Evolutionary conservation across 1,139 yeast species (phyloP).

Genomic region (Blastobotrys apis): DNA sequence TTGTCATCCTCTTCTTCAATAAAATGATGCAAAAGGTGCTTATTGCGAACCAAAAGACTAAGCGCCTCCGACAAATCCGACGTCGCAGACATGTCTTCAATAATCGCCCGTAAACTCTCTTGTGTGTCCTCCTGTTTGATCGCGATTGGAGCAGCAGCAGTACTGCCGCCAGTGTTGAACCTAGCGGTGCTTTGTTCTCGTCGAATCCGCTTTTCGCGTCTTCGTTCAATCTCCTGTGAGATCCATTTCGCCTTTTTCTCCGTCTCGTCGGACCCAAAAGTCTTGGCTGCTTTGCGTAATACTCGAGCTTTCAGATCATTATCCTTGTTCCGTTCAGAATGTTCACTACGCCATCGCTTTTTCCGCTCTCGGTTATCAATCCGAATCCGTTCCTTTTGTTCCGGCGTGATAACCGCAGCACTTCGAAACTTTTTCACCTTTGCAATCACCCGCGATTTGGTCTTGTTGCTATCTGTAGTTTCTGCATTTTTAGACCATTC

Average conservation of each 20-base stretch:
- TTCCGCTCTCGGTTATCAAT: constrained; percentile 80
- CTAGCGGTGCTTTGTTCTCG: constrained; percentile 19
- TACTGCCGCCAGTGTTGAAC: not conserved
- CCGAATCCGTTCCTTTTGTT: constrained; percentile 55
- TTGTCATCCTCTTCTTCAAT: constrained; percentile 3
- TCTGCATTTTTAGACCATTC: constrained; percentile 28
- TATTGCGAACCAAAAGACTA: constrained; percentile 7
- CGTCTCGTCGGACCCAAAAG: constrained; percentile 61
- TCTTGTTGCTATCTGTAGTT: constrained; percentile 18
- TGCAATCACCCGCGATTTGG: constrained; percentile 9
- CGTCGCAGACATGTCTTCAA: constrained; percentile 6
- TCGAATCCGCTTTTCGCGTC: constrained; percentile 56
- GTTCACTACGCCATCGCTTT: constrained; percentile 85
- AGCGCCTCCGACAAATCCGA: constrained; percentile 9
- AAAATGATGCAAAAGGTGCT: constrained; percentile 5
- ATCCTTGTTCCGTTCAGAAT: constrained; percentile 77
- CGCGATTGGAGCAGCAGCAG: not conserved
- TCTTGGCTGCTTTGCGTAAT: constrained; percentile 59
- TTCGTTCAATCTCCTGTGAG: constrained; percentile 61
- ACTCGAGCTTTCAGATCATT: constrained; percentile 80
- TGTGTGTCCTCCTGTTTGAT: not conserved
- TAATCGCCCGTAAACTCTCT: constrained; percentile 1
- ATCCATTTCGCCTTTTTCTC: constrained; percentile 68
- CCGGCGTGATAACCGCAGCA: constrained; percentile 28
- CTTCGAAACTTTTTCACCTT: constrained; percentile 6